phyloP scores from a whole-genome alignment of 768 basidiomycete genomes.

The Crepidotus variabilis region DNA sequence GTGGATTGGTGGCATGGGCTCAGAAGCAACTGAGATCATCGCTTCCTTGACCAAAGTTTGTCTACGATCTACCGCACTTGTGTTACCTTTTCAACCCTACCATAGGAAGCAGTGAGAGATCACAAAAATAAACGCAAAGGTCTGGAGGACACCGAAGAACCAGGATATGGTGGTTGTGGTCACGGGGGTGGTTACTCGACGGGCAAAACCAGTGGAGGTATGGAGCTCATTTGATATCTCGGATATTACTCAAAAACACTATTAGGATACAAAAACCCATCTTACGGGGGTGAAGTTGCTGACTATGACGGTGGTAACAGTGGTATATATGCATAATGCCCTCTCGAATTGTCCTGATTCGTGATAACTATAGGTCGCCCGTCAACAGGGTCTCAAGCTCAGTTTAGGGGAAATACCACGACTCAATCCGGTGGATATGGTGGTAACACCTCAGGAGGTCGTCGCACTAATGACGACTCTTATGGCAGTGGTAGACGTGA shows the following conservation, averaged over 20 bases:
- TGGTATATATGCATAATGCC: neutral
- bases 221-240: neutral
- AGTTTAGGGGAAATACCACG: neutral
- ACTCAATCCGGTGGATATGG: no score
- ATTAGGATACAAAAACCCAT: conserved; percentile 9
- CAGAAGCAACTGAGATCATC: conserved; percentile 41
- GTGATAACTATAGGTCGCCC: neutral
- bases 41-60: conserved; percentile 49
- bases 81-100: neutral
- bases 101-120: conserved; percentile 48
- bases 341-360: neutral
- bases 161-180: conserved; percentile 33
- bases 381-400: neutral
- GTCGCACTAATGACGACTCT: neutral
- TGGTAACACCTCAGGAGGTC: neutral
- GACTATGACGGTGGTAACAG: conserved; percentile 1
- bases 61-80: neutral
- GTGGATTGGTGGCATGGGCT: conserved; percentile 49
- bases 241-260: neutral
- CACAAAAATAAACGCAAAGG: conserved; percentile 57
- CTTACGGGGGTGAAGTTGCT: conserved; percentile 8
- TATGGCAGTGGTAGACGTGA: conserved; percentile 6
- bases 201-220: conserved; percentile 6
- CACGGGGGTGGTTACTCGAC: conserved; percentile 1
- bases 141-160: conserved; percentile 40